Conservation (phyloP, 2,329 filamentous ascomycete species). For the Aspergillus latus region DNA sequence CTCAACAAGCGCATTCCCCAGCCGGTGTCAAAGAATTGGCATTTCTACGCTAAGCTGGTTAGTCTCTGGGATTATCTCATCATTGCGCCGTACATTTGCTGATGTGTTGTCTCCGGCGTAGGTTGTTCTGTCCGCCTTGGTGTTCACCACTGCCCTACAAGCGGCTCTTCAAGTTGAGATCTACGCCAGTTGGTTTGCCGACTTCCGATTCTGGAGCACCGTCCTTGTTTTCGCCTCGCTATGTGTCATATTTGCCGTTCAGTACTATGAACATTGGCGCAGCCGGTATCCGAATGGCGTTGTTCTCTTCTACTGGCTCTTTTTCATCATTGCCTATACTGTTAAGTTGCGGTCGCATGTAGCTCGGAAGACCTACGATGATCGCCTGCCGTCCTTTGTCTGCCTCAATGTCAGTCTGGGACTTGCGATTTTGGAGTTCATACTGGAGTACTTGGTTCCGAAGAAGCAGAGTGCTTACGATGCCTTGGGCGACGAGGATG, state of each 20-base stretch:
- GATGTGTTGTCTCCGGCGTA: conserved; percentile 28
- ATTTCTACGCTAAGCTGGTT: conserved; percentile 92
- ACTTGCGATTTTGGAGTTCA: conserved; percentile 68
- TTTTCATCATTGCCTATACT: conserved; percentile 73
- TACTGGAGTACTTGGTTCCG: conserved; percentile 83
- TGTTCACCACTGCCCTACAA: conserved; percentile 69
- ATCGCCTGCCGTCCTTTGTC: conserved; percentile 71
- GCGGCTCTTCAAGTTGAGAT: conserved; percentile 72
- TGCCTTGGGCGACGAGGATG: conserved; percentile 63
- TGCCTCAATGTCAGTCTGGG: conserved; percentile 71
- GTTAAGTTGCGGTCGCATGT: conserved; percentile 86
- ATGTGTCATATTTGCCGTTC: conserved; percentile 71
- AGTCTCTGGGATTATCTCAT: conserved; percentile 26
- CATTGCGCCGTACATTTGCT: neutral
- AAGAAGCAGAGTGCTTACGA: conserved; percentile 71
- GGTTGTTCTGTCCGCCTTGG: conserved; percentile 66
- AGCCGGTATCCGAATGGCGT: conserved; percentile 83
- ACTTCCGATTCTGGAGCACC: conserved; percentile 85
- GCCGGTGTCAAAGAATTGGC: conserved; percentile 76
- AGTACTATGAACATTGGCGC: conserved; percentile 83
- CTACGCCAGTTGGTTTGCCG: conserved; percentile 69
- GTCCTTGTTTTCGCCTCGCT: conserved; percentile 70
- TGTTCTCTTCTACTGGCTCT: conserved; percentile 87
- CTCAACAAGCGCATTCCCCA: conserved; percentile 66
- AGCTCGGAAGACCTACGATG: conserved; percentile 69